Evolutionary conservation across 345 rosid species (phyloP).

Genomic region (Syzygium grande): DNA sequence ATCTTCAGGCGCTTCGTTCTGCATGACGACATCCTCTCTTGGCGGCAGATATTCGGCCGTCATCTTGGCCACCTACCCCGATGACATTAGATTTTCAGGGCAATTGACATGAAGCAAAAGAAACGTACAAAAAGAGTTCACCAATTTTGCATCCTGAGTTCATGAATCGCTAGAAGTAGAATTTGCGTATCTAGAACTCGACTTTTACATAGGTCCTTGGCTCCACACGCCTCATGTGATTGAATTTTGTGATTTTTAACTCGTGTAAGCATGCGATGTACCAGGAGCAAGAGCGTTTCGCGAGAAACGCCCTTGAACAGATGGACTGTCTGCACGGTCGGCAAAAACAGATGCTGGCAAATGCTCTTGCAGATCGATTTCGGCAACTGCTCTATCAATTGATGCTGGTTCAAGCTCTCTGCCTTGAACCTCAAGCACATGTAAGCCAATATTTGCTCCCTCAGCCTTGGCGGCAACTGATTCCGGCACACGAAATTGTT

Average conservation of each 20-base stretch:
- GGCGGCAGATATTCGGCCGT: slow-evolving; percentile 93
- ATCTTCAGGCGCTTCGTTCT: slow-evolving; percentile 81
- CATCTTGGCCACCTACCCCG: slow-evolving; percentile 60
- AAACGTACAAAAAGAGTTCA: not conserved
- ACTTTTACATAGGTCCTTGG: not conserved
- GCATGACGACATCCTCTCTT: slow-evolving; percentile 80
- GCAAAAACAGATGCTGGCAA: slow-evolving; percentile 75
- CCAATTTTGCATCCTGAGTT: not conserved
- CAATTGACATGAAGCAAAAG: not conserved
- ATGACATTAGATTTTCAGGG: not conserved
- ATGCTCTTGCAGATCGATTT: slow-evolving; percentile 83
- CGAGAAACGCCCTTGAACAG: slow-evolving; percentile 65
- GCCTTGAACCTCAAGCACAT: slow-evolving; percentile 92
- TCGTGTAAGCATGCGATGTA: slow-evolving; percentile 4
- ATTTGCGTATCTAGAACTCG: not conserved
- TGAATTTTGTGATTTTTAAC: not conserved
- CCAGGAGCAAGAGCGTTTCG: slow-evolving; percentile 60
- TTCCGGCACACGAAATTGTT: slow-evolving; percentile 73
- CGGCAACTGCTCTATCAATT: slow-evolving; percentile 81
- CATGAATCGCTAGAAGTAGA: not conserved
- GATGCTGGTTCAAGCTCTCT: slow-evolving; percentile 82
- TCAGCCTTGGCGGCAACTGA: slow-evolving; percentile 60
- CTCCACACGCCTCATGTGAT: not conserved
- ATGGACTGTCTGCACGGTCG: slow-evolving; percentile 60
- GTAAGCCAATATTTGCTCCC: slow-evolving; percentile 79